phyloP scores from a whole-genome alignment of 495 filamentous ascomycete genomes.

The Annulohypoxylon maeteangense region DNA sequence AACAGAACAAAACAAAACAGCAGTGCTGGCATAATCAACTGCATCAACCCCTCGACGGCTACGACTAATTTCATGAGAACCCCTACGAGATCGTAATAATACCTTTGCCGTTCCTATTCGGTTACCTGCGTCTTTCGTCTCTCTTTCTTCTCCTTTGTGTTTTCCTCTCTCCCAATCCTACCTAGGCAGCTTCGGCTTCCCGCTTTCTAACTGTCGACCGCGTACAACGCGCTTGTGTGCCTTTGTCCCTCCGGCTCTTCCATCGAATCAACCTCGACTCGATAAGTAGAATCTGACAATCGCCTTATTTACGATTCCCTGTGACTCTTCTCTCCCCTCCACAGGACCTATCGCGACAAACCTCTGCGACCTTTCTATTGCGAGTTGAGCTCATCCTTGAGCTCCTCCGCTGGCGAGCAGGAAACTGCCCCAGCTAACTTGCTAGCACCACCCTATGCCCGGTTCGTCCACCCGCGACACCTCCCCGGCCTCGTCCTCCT shows the following conservation, averaged over 20 bases:
- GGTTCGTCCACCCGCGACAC: conserved; percentile 55
- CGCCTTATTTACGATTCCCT: conserved; percentile 21
- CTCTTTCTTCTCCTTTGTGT: conserved; percentile 31
- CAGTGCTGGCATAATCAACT: conserved; percentile 34
- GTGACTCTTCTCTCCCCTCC: not conserved
- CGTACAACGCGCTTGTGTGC: conserved; percentile 43
- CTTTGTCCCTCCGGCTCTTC: conserved; percentile 36
- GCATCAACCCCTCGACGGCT: not conserved
- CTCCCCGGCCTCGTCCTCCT: conserved; percentile 45
- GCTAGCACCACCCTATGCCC: conserved; percentile 57
- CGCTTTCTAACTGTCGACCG: conserved; percentile 29
- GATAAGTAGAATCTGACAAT: conserved; percentile 10
- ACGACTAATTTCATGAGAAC: conserved; percentile 15
- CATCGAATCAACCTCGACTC: conserved; percentile 25
- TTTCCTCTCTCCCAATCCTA: conserved; percentile 7
- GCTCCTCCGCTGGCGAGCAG: conserved; percentile 54
- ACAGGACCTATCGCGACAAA: conserved; percentile 24
- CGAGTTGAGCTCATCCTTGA: conserved; percentile 40
- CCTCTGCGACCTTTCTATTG: conserved; percentile 32
- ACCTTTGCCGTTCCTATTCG: conserved; percentile 17
- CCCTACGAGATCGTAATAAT: conserved; percentile 30
- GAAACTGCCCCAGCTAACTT: conserved; percentile 49
- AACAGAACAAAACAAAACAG: conserved; percentile 9
- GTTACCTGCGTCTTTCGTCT: conserved; percentile 31
- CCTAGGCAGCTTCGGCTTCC: conserved; percentile 26